Percentiles rank a stretch among this genome's conserved stretches.
phyloP scores from a whole-genome alignment of 2,329 filamentous ascomycete species.

The Colletotrichum noveboracense region DNA sequence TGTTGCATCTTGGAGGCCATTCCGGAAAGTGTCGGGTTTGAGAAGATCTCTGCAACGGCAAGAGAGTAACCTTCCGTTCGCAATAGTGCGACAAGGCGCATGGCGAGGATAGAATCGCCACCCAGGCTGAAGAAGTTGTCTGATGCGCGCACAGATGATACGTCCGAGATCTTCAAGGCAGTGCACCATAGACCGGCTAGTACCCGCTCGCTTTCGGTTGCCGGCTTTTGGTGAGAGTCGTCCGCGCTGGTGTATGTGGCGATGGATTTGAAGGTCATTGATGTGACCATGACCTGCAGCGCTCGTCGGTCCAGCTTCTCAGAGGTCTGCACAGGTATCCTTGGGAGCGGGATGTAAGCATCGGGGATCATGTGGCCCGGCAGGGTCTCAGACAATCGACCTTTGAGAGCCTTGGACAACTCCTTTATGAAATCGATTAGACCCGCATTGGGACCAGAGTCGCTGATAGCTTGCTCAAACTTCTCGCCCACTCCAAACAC shows the following conservation, averaged over 20 bases:
- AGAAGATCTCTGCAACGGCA: constrained; percentile 19
- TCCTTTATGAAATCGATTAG: neutral
- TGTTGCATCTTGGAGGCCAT: constrained; percentile 9
- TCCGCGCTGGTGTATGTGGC: neutral
- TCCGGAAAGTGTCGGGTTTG: constrained; percentile 6
- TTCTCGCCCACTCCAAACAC: neutral
- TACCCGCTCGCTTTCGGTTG: neutral
- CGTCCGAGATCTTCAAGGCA: neutral
- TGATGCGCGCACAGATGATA: neutral
- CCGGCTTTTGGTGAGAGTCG: neutral
- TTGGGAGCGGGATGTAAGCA: neutral
- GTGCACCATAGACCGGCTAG: constrained; percentile 12
- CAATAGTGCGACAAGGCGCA: constrained; percentile 26
- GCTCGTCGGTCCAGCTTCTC: constrained; percentile 4
- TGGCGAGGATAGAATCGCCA: constrained; percentile 29
- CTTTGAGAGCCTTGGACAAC: neutral
- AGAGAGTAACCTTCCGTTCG: constrained; percentile 22
- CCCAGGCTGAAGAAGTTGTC: constrained; percentile 26
- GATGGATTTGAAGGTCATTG: neutral
- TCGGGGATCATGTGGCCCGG: constrained; percentile 1
- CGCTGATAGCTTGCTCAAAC: neutral
- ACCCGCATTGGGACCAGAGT: neutral
- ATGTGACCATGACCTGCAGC: neutral
- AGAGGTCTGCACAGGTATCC: neutral
- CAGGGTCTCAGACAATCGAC: neutral